Conservation (phyloP, 306 rosid species). For the Albizia julibrissin region DNA sequence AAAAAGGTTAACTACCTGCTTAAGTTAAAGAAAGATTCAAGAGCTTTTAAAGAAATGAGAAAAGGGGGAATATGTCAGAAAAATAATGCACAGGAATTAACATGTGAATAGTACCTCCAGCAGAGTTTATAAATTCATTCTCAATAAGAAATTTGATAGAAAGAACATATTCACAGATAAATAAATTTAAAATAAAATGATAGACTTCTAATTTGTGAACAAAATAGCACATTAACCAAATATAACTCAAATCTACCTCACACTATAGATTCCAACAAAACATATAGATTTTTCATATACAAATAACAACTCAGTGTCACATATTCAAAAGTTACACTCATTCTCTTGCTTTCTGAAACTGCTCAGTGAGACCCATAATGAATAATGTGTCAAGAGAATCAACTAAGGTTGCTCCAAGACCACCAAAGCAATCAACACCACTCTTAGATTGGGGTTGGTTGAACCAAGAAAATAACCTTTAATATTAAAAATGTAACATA, state of each 20-base stretch:
- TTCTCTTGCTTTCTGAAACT: slow-evolving; percentile 92
- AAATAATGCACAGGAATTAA: slow-evolving; percentile 24
- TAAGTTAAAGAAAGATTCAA: slow-evolving; percentile 1
- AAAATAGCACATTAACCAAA: slow-evolving; percentile 15
- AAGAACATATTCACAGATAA: not conserved
- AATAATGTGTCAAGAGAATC: slow-evolving; percentile 94
- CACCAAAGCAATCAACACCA: slow-evolving; percentile 97
- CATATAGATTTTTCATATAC: slow-evolving; percentile 6
- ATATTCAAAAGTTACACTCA: slow-evolving; percentile 52
- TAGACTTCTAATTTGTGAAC: slow-evolving; percentile 9
- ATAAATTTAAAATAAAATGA: not conserved
- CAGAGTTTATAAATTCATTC: slow-evolving; percentile 12
- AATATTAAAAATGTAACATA: slow-evolving; percentile 26
- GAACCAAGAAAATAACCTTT: slow-evolving; percentile 34
- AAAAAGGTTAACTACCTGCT: not conserved
- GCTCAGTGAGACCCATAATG: slow-evolving; percentile 92
- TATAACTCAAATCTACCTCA: slow-evolving; percentile 14
- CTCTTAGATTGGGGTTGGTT: slow-evolving; percentile 88
- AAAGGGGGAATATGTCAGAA: slow-evolving; percentile 16
- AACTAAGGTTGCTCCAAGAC: slow-evolving; percentile 97
- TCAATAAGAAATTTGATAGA: not conserved
- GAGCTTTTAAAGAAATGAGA: slow-evolving; percentile 11
- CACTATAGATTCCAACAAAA: slow-evolving; percentile 21
- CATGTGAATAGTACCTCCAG: slow-evolving; percentile 11
- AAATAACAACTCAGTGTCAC: not conserved